phyloP scores from a whole-genome alignment of 192 early-diverging fungal species.

The Backusella circina region DNA sequence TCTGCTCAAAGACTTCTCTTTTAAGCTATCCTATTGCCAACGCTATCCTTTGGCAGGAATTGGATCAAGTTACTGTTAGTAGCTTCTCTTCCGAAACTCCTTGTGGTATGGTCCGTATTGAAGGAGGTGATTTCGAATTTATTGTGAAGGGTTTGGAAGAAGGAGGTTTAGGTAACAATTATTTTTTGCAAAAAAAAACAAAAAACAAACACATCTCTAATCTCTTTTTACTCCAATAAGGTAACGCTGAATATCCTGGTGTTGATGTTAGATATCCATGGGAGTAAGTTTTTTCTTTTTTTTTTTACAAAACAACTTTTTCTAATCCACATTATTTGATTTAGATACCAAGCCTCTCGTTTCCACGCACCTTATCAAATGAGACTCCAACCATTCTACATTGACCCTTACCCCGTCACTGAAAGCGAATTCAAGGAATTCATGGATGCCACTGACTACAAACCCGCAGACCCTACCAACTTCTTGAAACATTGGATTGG shows the following conservation, averaged over 20 bases:
- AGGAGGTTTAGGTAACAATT: background rate
- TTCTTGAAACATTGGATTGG: constrained; percentile 23
- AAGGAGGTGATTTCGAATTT: constrained; percentile 17
- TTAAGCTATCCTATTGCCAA: constrained; percentile 6
- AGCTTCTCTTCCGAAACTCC: background rate
- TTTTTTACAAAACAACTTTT: background rate
- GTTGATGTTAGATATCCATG: constrained; percentile 22
- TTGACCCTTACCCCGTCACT: constrained; percentile 17
- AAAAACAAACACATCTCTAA: background rate
- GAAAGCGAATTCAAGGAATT: constrained; percentile 21
- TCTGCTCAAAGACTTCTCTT: constrained; percentile 6
- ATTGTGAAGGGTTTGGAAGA: constrained; percentile 1
- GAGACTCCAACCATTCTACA: constrained; percentile 18
- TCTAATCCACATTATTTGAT: background rate
- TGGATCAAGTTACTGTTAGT: constrained; percentile 10
- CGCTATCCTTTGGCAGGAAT: constrained; percentile 17
- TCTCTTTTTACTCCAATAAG: background rate
- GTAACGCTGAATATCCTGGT: constrained; percentile 13
- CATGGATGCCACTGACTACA: constrained; percentile 16
- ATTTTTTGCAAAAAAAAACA: background rate
- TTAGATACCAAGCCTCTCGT: constrained; percentile 17
- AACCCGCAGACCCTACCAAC: constrained; percentile 21
- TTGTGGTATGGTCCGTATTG: constrained; percentile 15
- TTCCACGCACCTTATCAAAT: constrained; percentile 10
- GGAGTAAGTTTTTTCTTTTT: constrained; percentile 19